These are phyloP conservation scores for Phlebiopsis flavidoalba DNA, from an alignment of 768 basidiomycete species.

Conservation along the genomic window DNA sequence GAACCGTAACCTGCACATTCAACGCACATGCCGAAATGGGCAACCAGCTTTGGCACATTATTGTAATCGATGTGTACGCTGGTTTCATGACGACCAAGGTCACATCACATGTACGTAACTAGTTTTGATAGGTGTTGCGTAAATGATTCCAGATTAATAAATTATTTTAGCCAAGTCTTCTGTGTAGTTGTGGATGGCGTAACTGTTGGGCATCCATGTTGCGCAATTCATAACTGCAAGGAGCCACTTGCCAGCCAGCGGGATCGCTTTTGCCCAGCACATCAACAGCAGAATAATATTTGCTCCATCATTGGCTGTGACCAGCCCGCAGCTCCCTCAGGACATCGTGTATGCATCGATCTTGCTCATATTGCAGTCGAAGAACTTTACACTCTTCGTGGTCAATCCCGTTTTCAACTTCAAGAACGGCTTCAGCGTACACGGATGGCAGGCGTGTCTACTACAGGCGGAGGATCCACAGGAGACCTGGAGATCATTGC, in stretches of 20 bases:
- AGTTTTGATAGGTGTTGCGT: too few relatives aligned
- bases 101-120: not conserved
- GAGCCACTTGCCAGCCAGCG: conserved; percentile 3
- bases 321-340: not conserved
- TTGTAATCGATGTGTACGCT: conserved; percentile 22
- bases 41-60: conserved; percentile 25
- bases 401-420: conserved; percentile 7
- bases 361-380: not conserved
- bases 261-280: conserved; percentile 15
- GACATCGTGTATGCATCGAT: not conserved
- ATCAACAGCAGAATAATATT: not conserved
- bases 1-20: conserved; percentile 21
- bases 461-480: too few relatives aligned
- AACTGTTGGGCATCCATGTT: conserved; percentile 23
- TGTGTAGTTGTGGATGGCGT: conserved; percentile 23
- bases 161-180: not conserved
- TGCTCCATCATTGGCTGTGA: conserved; percentile 7
- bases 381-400: not conserved
- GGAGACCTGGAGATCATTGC: too few relatives aligned
- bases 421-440: not conserved
- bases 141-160: too few relatives aligned
- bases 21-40: conserved; percentile 15
- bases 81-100: not conserved
- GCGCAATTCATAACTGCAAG: conserved; percentile 16
- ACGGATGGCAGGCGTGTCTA: not conserved